Conservation (phyloP, 495 filamentous ascomycete genomes). For the Xylaria curta region DNA sequence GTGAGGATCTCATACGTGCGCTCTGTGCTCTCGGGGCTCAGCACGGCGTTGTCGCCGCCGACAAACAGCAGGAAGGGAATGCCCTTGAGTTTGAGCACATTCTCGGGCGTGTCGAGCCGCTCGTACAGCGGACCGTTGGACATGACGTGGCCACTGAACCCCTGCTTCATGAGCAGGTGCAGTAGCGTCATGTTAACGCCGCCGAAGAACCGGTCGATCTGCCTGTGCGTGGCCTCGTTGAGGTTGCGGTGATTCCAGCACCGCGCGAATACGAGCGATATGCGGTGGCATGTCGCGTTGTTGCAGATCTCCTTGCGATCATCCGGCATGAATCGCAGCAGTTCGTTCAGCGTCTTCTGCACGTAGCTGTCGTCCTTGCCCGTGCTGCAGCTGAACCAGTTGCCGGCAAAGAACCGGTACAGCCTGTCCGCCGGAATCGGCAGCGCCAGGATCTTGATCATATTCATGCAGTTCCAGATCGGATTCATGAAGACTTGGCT, state of each 20-base stretch:
- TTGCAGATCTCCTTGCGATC: conserved; percentile 64
- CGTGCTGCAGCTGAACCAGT: conserved; percentile 62
- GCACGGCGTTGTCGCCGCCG: conserved; percentile 66
- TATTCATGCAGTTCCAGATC: conserved; percentile 62
- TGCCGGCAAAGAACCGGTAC: conserved; percentile 54
- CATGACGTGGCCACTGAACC: conserved; percentile 58
- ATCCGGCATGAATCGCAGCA: conserved; percentile 66
- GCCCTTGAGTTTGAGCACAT: conserved; percentile 57
- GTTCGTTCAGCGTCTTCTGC: conserved; percentile 62
- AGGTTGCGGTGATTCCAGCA: conserved; percentile 70
- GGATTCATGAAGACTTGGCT: conserved; percentile 72
- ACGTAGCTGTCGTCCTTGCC: conserved; percentile 53
- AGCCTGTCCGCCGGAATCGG: conserved; percentile 55
- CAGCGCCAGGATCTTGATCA: conserved; percentile 59
- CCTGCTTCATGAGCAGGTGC: conserved; percentile 64
- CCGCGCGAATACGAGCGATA: conserved; percentile 66
- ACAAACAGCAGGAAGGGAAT: conserved; percentile 65
- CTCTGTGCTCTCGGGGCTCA: conserved; percentile 63
- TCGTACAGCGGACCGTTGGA: conserved; percentile 54
- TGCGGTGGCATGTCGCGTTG: conserved; percentile 66
- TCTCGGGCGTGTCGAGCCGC: conserved; percentile 54
- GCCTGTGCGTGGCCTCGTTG: conserved; percentile 67
- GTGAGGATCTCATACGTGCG: conserved; percentile 63
- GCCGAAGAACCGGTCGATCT: conserved; percentile 66
- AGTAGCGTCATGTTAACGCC: conserved; percentile 67